phyloP scores from a whole-genome alignment of 441 rosid genomes.

The Codiaeum variegatum region DNA sequence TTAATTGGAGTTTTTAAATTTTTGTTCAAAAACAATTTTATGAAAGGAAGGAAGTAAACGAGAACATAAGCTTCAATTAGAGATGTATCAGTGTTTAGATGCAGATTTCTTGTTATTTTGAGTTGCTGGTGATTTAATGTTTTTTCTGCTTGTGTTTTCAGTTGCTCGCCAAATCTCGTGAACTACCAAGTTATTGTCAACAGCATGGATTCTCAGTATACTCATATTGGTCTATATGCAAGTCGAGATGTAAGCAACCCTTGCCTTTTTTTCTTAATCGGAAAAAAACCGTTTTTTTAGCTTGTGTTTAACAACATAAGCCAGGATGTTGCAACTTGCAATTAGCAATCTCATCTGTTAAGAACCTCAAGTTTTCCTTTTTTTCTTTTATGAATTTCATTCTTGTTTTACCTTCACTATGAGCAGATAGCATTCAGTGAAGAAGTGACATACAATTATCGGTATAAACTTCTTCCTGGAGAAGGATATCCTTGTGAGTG shows the following conservation, averaged over 20 bases:
- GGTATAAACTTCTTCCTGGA: slow-evolving; percentile 41
- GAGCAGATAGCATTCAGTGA: slow-evolving; percentile 88
- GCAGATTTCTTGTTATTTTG: not conserved
- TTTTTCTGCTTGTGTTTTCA: slow-evolving; percentile 29
- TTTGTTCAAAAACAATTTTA: no score
- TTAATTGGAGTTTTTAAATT: no score
- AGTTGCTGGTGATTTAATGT: slow-evolving; percentile 16
- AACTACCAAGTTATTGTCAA: slow-evolving; percentile 80
- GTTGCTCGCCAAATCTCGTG: slow-evolving; percentile 88
- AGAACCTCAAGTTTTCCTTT: not conserved
- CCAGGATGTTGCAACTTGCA: not conserved
- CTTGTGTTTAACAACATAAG: not conserved
- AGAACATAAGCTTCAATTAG: not conserved
- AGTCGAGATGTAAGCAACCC: slow-evolving; percentile 67
- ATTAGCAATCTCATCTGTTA: not conserved
- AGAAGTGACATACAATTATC: slow-evolving; percentile 74
- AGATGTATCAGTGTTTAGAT: not conserved
- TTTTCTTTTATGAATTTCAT: not conserved
- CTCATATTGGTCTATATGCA: slow-evolving; percentile 93
- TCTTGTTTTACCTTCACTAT: slow-evolving; percentile 13
- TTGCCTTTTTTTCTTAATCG: not conserved
- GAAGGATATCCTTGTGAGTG: slow-evolving; percentile 67
- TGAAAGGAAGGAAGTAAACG: not conserved
- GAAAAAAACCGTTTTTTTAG: not conserved
- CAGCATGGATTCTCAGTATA: slow-evolving; percentile 76